phyloP scores from a whole-genome alignment of 2,329 filamentous ascomycete species.

The Chaetomium sp. region DNA sequence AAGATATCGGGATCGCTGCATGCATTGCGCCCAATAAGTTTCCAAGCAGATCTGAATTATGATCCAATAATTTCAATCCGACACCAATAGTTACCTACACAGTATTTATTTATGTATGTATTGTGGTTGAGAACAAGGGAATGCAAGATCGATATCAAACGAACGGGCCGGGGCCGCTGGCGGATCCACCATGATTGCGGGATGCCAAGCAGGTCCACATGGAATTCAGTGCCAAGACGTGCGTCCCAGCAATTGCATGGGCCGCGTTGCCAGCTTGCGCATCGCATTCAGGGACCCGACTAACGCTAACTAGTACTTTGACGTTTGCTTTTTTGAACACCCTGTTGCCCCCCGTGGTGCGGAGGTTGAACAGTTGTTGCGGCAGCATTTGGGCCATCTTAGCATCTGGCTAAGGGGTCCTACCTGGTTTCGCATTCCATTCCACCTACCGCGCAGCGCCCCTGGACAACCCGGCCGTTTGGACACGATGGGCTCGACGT shows the following conservation, averaged over 20 bases:
- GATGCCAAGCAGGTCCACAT: constrained; percentile 9
- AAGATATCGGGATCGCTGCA: background rate
- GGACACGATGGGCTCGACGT: constrained; percentile 40
- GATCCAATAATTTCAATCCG: background rate
- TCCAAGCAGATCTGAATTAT: background rate
- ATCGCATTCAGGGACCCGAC: background rate
- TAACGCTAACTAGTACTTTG: background rate
- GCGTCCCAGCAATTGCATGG: constrained; percentile 20
- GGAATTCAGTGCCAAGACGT: background rate
- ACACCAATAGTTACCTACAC: background rate
- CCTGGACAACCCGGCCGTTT: background rate
- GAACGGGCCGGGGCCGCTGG: constrained; percentile 4
- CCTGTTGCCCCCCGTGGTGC: background rate
- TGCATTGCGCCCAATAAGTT: background rate
- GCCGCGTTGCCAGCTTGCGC: constrained; percentile 9
- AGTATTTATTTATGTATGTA: too few relatives aligned
- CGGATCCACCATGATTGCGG: constrained; percentile 3
- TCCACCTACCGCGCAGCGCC: background rate
- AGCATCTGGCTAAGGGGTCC: background rate
- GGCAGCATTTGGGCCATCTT: background rate
- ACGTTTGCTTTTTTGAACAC: constrained; percentile 1
- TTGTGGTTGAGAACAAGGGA: background rate
- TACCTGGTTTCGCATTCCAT: background rate
- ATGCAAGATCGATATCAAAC: background rate
- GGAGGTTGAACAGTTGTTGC: background rate